Evolutionary conservation across 768 basidiomycete genomes (phyloP), one percentile per base, ranked within the genome.

Genomic region (Paxillus ammoniavirescens): DNA sequence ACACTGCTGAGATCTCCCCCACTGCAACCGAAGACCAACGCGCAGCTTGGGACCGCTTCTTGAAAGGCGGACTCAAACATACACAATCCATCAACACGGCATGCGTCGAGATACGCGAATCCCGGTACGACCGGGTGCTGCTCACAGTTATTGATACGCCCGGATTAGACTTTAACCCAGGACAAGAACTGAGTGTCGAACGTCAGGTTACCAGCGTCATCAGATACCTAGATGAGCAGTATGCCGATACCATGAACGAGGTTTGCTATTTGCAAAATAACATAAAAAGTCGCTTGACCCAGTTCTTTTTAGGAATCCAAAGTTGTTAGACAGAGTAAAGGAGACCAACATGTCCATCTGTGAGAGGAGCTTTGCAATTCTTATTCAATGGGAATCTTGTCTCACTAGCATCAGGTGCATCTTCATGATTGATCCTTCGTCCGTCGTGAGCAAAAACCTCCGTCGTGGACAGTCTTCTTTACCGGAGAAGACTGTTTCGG

Each of bases 301-400:
- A 58, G 21, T 49, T 8, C 48, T 47, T 45, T 46, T 43, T 50
- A 92, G 91, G 91, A 93, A 76, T 89, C 88, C 51, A 94, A 93
- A 77, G 91, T 94, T 40, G 75, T 93, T 48, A 82, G 91, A 59
- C 82, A 91, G 67, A 90, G 82, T 72, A 91, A 87, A 73, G 91
- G 89, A 46, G 91, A 94, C 72, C 89, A 91, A 61, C 92, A 93
- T 61, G 86, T 94, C 61, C 91, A 94, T 72, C 72, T 93, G 90
- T 92, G 68, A 71, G 89, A 71, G 21, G 31, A 28, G 17, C 8
- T 15, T 26, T 42, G 14, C 50, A 18, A 23, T 42, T 52, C 13
- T 5, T 36, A 26, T 46, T 17, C 47, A 42, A 8, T 40, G 38
- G 36, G 26, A 42, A 18, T n/a, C 21, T 42, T 38, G 48, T 49